These are phyloP conservation scores for Collybia nuda DNA, from an alignment of 768 basidiomycete species.

Conservation along the genomic window DNA sequence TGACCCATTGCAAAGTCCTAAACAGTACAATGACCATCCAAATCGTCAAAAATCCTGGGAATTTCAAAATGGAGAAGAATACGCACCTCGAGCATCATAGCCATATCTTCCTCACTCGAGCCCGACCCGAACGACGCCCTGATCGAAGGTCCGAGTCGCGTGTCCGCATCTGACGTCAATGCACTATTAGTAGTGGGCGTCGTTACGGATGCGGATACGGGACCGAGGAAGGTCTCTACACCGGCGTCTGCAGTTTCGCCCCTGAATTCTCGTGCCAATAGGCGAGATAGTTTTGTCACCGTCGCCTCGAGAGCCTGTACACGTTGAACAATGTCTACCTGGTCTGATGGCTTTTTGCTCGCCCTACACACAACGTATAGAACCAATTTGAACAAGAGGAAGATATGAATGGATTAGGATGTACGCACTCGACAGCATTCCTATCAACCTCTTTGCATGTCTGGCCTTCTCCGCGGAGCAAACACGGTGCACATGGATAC, in stretches of 20 bases:
- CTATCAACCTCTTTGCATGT: constrained; percentile 24
- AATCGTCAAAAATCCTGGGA: no score
- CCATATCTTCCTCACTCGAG: constrained; percentile 22
- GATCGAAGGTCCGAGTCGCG: constrained; percentile 7
- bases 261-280: background rate
- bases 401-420: no score
- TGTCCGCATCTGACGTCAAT: background rate
- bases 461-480: constrained; percentile 22
- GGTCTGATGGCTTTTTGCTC: constrained; percentile 11
- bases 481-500: constrained; percentile 25
- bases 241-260: background rate
- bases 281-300: constrained; percentile 18
- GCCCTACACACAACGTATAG: background rate
- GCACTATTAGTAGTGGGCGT: background rate
- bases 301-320: constrained; percentile 20
- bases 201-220: background rate
- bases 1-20: constrained; percentile 5
- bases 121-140: constrained; percentile 16
- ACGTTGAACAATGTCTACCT: constrained; percentile 23
- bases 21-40: background rate
- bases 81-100: constrained; percentile 24
- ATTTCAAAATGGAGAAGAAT: background rate
- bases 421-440: constrained; percentile 10
- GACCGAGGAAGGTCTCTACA: no score
- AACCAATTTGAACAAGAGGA: no score